Base-by-base conservation (phyloP, 495 filamentous ascomycete genomes). In the Hypoxylon lenormandii region DNA sequence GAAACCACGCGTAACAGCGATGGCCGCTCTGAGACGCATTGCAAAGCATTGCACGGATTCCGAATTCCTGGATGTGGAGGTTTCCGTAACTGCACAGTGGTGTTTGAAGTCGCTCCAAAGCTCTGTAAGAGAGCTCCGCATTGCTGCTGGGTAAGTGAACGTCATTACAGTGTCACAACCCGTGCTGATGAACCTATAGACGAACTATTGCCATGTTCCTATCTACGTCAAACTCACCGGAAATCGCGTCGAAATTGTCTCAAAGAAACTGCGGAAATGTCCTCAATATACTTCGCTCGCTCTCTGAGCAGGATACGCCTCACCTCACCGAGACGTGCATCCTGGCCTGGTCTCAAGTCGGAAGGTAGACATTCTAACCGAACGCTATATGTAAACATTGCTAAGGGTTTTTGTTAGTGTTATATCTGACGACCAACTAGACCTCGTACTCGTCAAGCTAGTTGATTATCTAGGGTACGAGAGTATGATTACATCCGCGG, bases 401-500 rank as follows among this genome's bases (percentile, higher is more conserved):
- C 57, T 74, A 16, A 72, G 15, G 19, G 18, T 16, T 48, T 23
- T 28, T 40, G 0, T 23, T 58, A 77, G 60, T 56, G 70, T 77
- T 21, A 73, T 77, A 47, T 59, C 70, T 8, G 91, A 93, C 65
- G 88, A 93, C 42, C 91, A 96, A 74, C 86, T 95, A 45, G 93
- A 94, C 69, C 85, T 97, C 50, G 91, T 92, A 36, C 83, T 98
- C 30, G 80, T 96, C 46, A 89, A 88, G 56, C 83, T 98, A 4
- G 80, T 97, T 21, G 90, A 96, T 36, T 97, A 94, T 73, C 82
- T 98, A 1, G 94, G 93, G 10, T 88, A 96, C 73, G 80, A 89
- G 22, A 96, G 95, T 75, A 84, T 88, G 15, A 85, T 96, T 4
- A 81, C 97, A 4, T 91, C 88, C 65, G 90, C 88, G 2, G 81